phyloP scores from a whole-genome alignment of 495 filamentous ascomycete genomes.

The Rhypophila decipiens region DNA sequence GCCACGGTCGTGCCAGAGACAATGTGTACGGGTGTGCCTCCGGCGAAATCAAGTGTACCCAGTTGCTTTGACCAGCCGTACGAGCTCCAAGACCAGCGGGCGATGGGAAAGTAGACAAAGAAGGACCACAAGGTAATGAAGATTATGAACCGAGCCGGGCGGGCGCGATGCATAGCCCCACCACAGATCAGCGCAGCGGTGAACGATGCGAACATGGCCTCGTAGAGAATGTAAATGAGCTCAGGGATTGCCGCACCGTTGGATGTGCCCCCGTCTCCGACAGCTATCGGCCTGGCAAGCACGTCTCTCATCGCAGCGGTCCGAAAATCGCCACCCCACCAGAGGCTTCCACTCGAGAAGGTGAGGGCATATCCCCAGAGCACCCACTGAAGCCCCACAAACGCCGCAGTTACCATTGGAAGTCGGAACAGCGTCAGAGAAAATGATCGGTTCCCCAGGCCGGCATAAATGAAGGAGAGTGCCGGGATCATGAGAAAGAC shows the following conservation, averaged over 20 bases:
- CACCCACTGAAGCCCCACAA: slow-evolving; percentile 11
- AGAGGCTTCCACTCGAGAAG: slow-evolving; percentile 6
- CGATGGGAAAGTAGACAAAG: slow-evolving; percentile 75
- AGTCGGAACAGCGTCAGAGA: slow-evolving; percentile 12
- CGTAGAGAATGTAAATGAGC: slow-evolving; percentile 10
- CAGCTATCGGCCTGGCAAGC: slow-evolving; percentile 3
- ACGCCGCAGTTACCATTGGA: slow-evolving; percentile 10
- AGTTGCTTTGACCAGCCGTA: slow-evolving; percentile 66
- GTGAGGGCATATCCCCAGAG: slow-evolving; percentile 13
- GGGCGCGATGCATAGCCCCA: slow-evolving; percentile 11
- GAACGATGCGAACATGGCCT: slow-evolving; percentile 16
- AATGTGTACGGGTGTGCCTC: slow-evolving; percentile 82
- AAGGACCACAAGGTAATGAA: slow-evolving; percentile 86
- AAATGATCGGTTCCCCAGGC: slow-evolving; percentile 13
- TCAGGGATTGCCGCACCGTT: slow-evolving; percentile 9
- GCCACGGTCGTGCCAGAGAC: slow-evolving; percentile 69
- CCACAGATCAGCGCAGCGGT: slow-evolving; percentile 13
- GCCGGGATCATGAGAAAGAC: slow-evolving; percentile 15
- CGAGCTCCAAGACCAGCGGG: slow-evolving; percentile 86
- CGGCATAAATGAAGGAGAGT: slow-evolving; percentile 13
- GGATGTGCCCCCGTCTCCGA: slow-evolving; percentile 7
- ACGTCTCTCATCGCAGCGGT: slow-evolving; percentile 4
- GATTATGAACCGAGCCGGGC: slow-evolving; percentile 39
- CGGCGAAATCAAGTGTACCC: slow-evolving; percentile 76
- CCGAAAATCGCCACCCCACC: slow-evolving; percentile 12